Evolutionary conservation across 257 asterid species (phyloP).

Genomic region (Eustoma russellianum): DNA sequence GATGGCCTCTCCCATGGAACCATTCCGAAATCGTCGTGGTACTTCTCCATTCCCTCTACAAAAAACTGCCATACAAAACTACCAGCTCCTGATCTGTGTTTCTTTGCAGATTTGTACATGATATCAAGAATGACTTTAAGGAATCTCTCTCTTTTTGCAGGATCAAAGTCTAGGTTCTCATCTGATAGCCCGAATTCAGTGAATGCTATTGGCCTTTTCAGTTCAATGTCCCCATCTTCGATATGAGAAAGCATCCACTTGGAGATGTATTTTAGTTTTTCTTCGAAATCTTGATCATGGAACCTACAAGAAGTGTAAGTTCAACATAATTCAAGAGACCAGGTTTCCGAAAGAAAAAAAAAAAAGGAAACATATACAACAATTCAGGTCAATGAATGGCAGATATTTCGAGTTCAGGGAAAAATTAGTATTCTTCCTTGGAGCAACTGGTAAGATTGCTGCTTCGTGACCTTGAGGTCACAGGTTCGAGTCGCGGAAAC

Average conservation of each 20-base stretch:
- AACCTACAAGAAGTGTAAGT: slow-evolving; percentile 51
- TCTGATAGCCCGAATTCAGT: slow-evolving; percentile 87
- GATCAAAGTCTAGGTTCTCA: slow-evolving; percentile 60
- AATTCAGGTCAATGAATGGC: too few relatives aligned
- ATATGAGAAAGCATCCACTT: slow-evolving; percentile 96
- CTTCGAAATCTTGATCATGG: too few relatives aligned
- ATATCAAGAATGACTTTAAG: slow-evolving; percentile 64
- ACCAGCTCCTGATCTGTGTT: slow-evolving; percentile 67
- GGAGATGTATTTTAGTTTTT: slow-evolving; percentile 53
- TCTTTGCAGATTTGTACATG: slow-evolving; percentile 60
- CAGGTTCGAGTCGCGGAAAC: too few relatives aligned
- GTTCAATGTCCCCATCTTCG: slow-evolving; percentile 91
- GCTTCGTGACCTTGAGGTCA: too few relatives aligned
- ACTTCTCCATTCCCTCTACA: slow-evolving; percentile 83
- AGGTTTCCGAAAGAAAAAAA: not conserved
- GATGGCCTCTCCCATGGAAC: slow-evolving; percentile 75
- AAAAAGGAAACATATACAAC: too few relatives aligned
- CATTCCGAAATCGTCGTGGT: slow-evolving; percentile 83
- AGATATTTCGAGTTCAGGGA: too few relatives aligned
- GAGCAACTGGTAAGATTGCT: too few relatives aligned
- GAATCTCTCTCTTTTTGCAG: slow-evolving; percentile 93
- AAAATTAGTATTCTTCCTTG: too few relatives aligned
- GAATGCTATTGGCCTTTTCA: slow-evolving; percentile 74
- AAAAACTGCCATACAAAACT: slow-evolving; percentile 89
- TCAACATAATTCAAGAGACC: not conserved